Evolutionary conservation across 768 basidiomycete genomes (phyloP), one percentile per base, ranked within the genome.

Genomic region (Suillus spraguei): DNA sequence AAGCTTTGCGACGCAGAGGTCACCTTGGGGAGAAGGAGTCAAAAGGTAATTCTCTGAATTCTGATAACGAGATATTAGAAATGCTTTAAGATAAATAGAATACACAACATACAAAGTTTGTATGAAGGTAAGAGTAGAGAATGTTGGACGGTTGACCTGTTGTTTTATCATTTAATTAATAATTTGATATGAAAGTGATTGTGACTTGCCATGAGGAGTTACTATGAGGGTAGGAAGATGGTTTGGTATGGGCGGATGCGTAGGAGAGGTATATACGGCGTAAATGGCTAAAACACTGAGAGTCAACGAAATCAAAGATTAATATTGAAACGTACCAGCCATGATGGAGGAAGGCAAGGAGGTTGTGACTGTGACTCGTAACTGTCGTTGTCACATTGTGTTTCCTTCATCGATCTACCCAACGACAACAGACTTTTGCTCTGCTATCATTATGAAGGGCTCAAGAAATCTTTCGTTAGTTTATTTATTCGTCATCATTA

Each of bases 1-100:
- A 47, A 99, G 86, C 81, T 99, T 99, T 70, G 97, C 97, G 66
- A 99, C 97, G 73, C 97, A 99, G 69, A 99, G 92, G 79, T 99
- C 97, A 69, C 97, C 97, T 78, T 97, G 95, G 2, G 96, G 95
- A 14, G 97, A 98, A n/a, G 96, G 96, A 0, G 96, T 98, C 76
- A 98, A 81, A 72, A 98, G 93, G 78, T 97, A 98, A 78, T 98
- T 98, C 79, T 97, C 95, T 39, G 92, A 78, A 78, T 97, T 98
- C 95, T 97, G 69, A 11, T 53, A 28, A 53, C 41, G 61, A 39
- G 14, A 59, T 33, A 64, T 32, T 32, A 4, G 13, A 24, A 14
- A 52, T 33, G 60, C 50, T 24, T 28, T 11, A 67, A 11, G 1
- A 63, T 66, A 38, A 66, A 63, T 59, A 63, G 22, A 33, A 22